phyloP scores from a whole-genome alignment of 169 alveolate species.

The Plasmodium blacklocki region DNA sequence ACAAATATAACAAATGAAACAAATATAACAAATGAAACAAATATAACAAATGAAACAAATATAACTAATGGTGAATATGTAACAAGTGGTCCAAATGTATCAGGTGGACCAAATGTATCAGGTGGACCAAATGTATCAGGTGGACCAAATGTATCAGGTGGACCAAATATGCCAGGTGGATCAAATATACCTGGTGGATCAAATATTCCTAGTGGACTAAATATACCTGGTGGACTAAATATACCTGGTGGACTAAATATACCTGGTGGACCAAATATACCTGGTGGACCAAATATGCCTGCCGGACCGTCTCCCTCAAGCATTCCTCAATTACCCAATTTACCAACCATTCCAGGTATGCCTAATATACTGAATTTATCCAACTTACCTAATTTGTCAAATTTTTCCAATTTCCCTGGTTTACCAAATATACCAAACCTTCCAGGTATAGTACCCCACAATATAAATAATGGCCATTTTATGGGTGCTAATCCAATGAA shows the following conservation, averaged over 20 bases:
- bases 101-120: not conserved
- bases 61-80: not conserved
- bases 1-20: not conserved
- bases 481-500: constrained; percentile 22
- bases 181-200: not conserved
- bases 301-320: not conserved
- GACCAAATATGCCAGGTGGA: not conserved
- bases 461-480: constrained; percentile 6
- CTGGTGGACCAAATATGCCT: not conserved
- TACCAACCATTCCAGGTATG: not conserved
- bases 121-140: constrained; percentile 3
- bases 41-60: not conserved
- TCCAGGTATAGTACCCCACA: not conserved
- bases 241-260: not conserved
- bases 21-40: not conserved
- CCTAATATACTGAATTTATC: constrained; percentile 1
- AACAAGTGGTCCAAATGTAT: constrained; percentile 1
- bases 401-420: not conserved
- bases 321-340: not conserved
- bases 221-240: not conserved
- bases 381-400: not conserved
- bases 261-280: not conserved
- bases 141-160: not conserved
- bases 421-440: not conserved
- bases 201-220: not conserved